Conservation (phyloP, 805 yeast genomes). For the Brettanomyces custersianus region DNA sequence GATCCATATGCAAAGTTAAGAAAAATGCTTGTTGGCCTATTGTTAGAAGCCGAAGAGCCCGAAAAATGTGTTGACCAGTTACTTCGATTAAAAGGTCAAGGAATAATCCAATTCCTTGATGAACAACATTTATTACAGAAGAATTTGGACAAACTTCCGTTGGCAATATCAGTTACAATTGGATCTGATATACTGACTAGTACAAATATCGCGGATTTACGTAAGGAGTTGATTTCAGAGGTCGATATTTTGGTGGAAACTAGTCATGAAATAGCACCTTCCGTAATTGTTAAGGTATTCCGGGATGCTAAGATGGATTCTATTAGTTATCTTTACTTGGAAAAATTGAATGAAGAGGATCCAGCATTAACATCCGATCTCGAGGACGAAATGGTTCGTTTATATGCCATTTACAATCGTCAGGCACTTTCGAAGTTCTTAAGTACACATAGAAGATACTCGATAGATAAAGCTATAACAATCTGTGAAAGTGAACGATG, state of each 20-base stretch:
- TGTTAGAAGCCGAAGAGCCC: constrained; percentile 49
- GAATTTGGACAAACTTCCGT: constrained; percentile 41
- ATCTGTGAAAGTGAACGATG: constrained; percentile 47
- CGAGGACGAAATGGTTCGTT: constrained; percentile 58
- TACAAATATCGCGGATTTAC: constrained; percentile 33
- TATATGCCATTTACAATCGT: constrained; percentile 58
- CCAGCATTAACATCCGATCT: constrained; percentile 43
- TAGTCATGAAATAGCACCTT: constrained; percentile 57
- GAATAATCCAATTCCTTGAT: constrained; percentile 49
- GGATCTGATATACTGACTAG: constrained; percentile 26
- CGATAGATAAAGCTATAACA: constrained; percentile 60
- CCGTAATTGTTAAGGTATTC: constrained; percentile 39
- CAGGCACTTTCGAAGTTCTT: constrained; percentile 51
- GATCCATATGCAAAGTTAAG: constrained; percentile 24
- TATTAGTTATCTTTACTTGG: constrained; percentile 58
- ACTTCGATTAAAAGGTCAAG: constrained; percentile 42
- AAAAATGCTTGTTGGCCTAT: constrained; percentile 40
- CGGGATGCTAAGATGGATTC: constrained; percentile 32
- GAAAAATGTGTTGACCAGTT: constrained; percentile 57
- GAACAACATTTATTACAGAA: constrained; percentile 52
- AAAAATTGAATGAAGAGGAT: constrained; percentile 47
- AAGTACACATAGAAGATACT: constrained; percentile 49
- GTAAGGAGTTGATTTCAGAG: constrained; percentile 28
- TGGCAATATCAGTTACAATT: constrained; percentile 31
- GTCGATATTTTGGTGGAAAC: constrained; percentile 50